Percentiles rank a stretch among this genome's conserved stretches.
phyloP scores from a whole-genome alignment of 2,329 filamentous ascomycete genomes.

The Karstenula rhodostoma region DNA sequence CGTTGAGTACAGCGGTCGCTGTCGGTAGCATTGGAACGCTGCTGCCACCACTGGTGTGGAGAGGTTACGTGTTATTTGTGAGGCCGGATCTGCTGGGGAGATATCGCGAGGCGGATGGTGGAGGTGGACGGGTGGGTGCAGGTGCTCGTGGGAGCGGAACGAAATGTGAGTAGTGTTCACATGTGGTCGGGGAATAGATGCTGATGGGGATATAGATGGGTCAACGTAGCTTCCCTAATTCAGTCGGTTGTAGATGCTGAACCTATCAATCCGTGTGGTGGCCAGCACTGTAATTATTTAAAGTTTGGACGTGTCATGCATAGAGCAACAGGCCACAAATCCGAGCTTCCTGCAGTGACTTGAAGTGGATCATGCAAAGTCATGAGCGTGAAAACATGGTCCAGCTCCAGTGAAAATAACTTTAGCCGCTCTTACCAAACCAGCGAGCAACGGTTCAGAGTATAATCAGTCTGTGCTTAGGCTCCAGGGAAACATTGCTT shows the following conservation, averaged over 20 bases:
- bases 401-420: no score
- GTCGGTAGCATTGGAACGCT: conserved; percentile 26
- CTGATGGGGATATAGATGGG: conserved; percentile 18
- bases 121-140: not conserved
- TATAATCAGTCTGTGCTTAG: no score
- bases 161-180: conserved; percentile 18
- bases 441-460: no score
- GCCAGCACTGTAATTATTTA: no score
- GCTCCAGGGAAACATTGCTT: no score
- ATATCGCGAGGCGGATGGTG: conserved; percentile 25
- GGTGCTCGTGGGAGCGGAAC: conserved; percentile 7
- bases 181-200: no score
- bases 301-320: no score
- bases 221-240: conserved; percentile 3
- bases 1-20: conserved; percentile 30
- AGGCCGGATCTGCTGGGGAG: conserved; percentile 33
- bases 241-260: not conserved
- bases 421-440: no score
- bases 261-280: not conserved
- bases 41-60: conserved; percentile 34
- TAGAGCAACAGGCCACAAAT: no score
- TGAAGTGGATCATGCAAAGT: no score
- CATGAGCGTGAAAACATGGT: no score
- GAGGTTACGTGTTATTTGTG: conserved; percentile 32
- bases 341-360: no score